Conservation (phyloP, 2,329 filamentous ascomycete genomes). For the Phoma sp. region DNA sequence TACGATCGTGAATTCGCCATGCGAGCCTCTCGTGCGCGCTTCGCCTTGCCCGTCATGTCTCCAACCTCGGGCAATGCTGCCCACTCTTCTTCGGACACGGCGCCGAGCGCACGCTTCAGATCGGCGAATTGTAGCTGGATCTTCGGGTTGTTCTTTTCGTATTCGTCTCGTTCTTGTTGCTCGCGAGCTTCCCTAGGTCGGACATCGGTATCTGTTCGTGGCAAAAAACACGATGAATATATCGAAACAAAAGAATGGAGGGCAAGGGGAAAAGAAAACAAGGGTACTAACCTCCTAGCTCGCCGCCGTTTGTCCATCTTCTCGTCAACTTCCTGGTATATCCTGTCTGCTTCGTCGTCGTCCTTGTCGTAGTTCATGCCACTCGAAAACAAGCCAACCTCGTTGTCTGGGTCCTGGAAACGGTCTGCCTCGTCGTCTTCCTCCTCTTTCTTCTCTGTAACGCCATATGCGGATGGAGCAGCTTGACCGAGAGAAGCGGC, state of each 20-base stretch:
- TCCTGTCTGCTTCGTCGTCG: conserved; percentile 95
- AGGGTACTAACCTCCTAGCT: conserved; percentile 78
- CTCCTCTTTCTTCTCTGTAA: conserved; percentile 71
- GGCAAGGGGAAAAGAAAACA: conserved; percentile 28
- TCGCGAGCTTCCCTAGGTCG: conserved; percentile 90
- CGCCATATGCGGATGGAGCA: conserved; percentile 77
- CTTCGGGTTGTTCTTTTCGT: conserved; percentile 97
- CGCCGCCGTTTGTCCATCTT: conserved; percentile 92
- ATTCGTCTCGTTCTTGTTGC: conserved; percentile 87
- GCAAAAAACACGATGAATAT: conserved; percentile 72
- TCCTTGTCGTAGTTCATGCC: conserved; percentile 92
- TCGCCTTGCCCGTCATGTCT: conserved; percentile 93
- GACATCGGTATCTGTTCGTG: conserved; percentile 80
- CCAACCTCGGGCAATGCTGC: conserved; percentile 93
- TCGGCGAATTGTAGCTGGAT: conserved; percentile 98
- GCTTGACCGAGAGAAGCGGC: conserved; percentile 80
- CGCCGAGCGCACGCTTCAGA: conserved; percentile 86
- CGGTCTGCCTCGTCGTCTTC: conserved; percentile 76
- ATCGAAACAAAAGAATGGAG: conserved; percentile 43
- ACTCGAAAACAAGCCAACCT: conserved; percentile 92
- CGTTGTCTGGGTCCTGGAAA: conserved; percentile 96
- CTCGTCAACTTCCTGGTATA: conserved; percentile 95
- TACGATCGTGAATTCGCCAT: conserved; percentile 76
- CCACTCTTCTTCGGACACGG: conserved; percentile 95
- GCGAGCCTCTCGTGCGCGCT: conserved; percentile 82